phyloP scores from a whole-genome alignment of 1,284 basidiomycete genomes.

The Abortiporus biennis region DNA sequence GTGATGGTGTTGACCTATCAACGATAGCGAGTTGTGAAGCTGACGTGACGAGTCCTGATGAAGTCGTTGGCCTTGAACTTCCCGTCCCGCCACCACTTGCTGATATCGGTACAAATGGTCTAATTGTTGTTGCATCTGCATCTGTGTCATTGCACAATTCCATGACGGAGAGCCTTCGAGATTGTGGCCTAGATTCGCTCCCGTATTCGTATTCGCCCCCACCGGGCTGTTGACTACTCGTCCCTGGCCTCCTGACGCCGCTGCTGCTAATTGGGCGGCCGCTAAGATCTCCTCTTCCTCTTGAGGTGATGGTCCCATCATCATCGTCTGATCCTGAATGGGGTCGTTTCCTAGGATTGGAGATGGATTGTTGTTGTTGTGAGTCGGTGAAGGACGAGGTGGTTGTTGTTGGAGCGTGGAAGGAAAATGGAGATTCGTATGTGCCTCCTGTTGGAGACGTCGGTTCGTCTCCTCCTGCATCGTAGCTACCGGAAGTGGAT shows the following conservation, averaged over 20 bases:
- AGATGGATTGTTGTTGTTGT: too few relatives aligned
- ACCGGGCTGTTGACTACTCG: slow-evolving; percentile 14
- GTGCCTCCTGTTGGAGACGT: slow-evolving; percentile 20
- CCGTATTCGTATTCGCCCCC: slow-evolving; percentile 49
- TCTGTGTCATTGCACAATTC: slow-evolving; percentile 79
- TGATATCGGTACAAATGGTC: slow-evolving; percentile 24
- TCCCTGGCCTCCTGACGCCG: slow-evolving; percentile 15
- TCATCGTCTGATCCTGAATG: slow-evolving; percentile 49
- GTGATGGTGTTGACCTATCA: slow-evolving; percentile 27
- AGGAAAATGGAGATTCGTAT: slow-evolving; percentile 69
- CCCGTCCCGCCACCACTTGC: slow-evolving; percentile 23
- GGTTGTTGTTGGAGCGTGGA: slow-evolving; percentile 49
- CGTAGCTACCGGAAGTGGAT: slow-evolving; percentile 16
- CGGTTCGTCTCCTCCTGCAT: slow-evolving; percentile 19
- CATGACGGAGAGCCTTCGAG: slow-evolving; percentile 75
- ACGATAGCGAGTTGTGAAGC: slow-evolving; percentile 41
- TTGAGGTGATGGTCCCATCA: slow-evolving; percentile 25
- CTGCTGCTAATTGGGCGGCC: slow-evolving; percentile 25
- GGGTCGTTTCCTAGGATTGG: slow-evolving; percentile 57
- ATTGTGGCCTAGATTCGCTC: slow-evolving; percentile 64
- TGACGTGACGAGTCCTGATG: slow-evolving; percentile 41
- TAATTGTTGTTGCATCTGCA: slow-evolving; percentile 25
- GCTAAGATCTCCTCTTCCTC: slow-evolving; percentile 23
- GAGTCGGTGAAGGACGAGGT: slow-evolving; percentile 34
- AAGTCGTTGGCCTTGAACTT: slow-evolving; percentile 39